Evolutionary conservation across 108 stramenopile genomes (phyloP), one percentile per base, ranked within the genome.

Genomic region (Cyclostephanos tholiformis): DNA sequence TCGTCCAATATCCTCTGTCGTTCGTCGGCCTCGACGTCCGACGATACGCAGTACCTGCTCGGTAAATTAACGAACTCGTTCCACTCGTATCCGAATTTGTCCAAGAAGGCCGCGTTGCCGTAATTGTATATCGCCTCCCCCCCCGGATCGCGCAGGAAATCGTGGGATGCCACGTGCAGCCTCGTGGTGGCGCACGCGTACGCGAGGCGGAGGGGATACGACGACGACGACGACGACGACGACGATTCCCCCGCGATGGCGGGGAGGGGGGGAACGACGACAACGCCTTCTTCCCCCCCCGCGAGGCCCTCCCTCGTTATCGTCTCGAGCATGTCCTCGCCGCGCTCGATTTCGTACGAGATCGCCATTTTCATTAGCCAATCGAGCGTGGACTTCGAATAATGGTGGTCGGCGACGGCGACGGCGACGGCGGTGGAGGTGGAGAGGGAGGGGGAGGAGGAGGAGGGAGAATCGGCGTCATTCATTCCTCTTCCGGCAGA

Each of bases 111-210:
- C 20, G 14, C 11, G 43, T 82, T 82, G 35, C 80, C 80, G 38
- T 82, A 82, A 35, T 63, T 67, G 58, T 75, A 82, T 46, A 75
- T 82, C 30, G 80, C 74, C 14, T 69, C 49, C 12, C 51, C 69
- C 17, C 60, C 43, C 13, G 76, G 63, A 65, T 77, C 65, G 20
- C 80, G 80, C 10, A 82, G 38, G 63, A 82, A 82, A 38, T 82
- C 80, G 55, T 82, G 80, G 27, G 80, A 82, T 66, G 80, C 80
- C 5, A 82, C 63, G 9, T 74, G 65, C n/a, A 82, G 64, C 19
- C 58, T 26, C 10, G 74, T 22, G 3, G 19, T 30, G 26, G 80
- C 80, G 59, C 69, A 72, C 14, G 67, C 27, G 17, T 11, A 44
- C 27, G 80, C 80, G 22, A 82, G 51, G 14, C 67, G 67, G 10